These are phyloP conservation scores for Xylariales sp. DNA, from an alignment of 2,329 filamentous ascomycete genomes.

Conservation along the genomic window DNA sequence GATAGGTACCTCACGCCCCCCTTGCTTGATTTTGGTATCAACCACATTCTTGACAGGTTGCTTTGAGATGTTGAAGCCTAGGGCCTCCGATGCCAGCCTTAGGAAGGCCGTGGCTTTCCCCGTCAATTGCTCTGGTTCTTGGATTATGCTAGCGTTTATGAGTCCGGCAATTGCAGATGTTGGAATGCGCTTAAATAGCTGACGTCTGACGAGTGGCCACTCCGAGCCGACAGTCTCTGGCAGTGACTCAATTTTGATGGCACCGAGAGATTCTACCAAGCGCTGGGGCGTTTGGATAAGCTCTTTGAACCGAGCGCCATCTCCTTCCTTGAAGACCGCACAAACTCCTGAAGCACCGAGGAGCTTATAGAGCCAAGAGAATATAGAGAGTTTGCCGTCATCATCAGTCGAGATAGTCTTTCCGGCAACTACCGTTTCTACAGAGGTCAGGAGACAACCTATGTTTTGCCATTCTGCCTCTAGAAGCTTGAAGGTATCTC, in stretches of 20 bases:
- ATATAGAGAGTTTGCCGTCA: too few species aligned
- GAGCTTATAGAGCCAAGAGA: too few species aligned
- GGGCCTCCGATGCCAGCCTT: neutral
- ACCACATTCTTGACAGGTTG: neutral
- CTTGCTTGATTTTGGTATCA: slow-evolving; percentile 3
- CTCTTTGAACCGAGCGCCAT: too few species aligned
- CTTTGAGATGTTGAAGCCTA: slow-evolving; percentile 2
- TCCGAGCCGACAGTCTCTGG: neutral
- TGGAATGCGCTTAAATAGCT: neutral
- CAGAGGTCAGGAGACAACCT: too few species aligned
- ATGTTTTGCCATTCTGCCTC: too few species aligned
- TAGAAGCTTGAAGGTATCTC: too few species aligned
- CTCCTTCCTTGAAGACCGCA: too few species aligned
- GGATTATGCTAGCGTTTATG: neutral
- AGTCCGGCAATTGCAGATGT: slow-evolving; percentile 5
- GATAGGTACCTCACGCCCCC: neutral
- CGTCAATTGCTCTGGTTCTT: neutral
- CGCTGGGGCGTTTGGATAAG: neutral
- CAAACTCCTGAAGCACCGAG: too few species aligned
- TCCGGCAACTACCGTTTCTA: too few species aligned
- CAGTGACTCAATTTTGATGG: slow-evolving; percentile 3
- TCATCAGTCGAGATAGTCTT: too few species aligned
- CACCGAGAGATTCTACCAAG: neutral
- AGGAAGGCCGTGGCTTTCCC: neutral
- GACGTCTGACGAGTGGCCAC: neutral